Conservation (phyloP, 1,139 yeast genomes). For the Candida neerlandica region DNA sequence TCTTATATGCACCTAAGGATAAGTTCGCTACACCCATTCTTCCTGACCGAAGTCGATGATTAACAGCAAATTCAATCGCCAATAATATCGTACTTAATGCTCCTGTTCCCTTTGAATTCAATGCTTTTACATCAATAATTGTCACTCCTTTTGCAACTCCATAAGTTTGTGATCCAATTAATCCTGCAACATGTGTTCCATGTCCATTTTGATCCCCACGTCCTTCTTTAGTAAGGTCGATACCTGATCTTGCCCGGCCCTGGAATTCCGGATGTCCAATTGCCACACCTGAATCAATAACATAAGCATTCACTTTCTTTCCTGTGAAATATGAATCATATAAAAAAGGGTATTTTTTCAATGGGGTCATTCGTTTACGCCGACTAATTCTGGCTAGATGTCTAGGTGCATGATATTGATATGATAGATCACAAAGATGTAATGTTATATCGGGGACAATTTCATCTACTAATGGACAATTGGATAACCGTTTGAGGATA, state of each 20-base stretch:
- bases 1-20: constrained; percentile 73
- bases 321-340: constrained; percentile 29
- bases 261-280: constrained; percentile 64
- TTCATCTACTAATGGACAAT: constrained; percentile 54
- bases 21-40: constrained; percentile 69
- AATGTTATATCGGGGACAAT: constrained; percentile 60
- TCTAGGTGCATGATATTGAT: constrained; percentile 58
- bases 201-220: constrained; percentile 70
- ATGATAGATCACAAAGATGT: constrained; percentile 41
- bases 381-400: constrained; percentile 69
- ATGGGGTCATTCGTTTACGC: constrained; percentile 30
- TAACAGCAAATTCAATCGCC: constrained; percentile 72
- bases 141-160: constrained; percentile 77
- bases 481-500: constrained; percentile 47
- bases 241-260: constrained; percentile 59
- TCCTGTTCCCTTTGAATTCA: constrained; percentile 65
- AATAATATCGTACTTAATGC: constrained; percentile 64
- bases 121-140: constrained; percentile 72
- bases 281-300: constrained; percentile 77
- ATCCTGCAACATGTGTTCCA: constrained; percentile 88
- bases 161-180: constrained; percentile 71
- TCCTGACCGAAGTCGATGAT: constrained; percentile 48
- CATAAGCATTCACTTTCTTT: constrained; percentile 64
- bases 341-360: constrained; percentile 23
- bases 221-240: constrained; percentile 63